Base-by-base conservation (phyloP, 1,284 basidiomycete genomes). In the Fomes fomentarius region DNA sequence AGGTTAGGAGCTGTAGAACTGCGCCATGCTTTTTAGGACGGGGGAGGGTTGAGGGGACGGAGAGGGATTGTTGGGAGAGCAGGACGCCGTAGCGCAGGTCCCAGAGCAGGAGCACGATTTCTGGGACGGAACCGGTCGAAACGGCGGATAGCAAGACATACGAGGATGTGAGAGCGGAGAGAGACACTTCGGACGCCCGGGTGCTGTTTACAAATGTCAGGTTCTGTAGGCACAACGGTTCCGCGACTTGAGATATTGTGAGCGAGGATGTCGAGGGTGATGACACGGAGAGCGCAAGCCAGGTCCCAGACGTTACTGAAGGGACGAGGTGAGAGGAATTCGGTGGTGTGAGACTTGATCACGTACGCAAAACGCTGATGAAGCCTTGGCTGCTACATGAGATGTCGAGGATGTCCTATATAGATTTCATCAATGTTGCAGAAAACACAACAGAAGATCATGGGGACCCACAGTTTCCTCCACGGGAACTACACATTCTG, bases 71-170 rank as follows among this genome's bases (percentile, higher is more conserved):
- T 8, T 80, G 77, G 1, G 83, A 74, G 21, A 91, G 75, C 17
- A 90, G 70, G 30, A 90, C 81, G 15, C 81, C 81, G 61, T 86
- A 91, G 58, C 84, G 83, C 17, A 90, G 70, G 62, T 91, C 89
- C 87, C 89, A 91, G 35, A 91, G 64, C 15, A 87, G 79, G 35
- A 82, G 61, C n/a, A 67, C 64, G 47, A 91, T 73, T 53, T 85
- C 82, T 34, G 75, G 69, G 0, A 71, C 52, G 0, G 72, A 63
- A 8, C 74, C 66, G 7, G 72, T 64, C 11, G 78, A 71, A 37
- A 79, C 61, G 24, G 76, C 76, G 26, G 81, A 79, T 9, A 91
- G 76, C 35, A 91, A 76, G 46, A 85, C 83, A 50, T 85, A 79
- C 0, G 85, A 88, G 4, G 86, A 83, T 0, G 78, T 78, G 19